Conservation (phyloP, 768 basidiomycete species). For the Pulveroboletus frians region DNA sequence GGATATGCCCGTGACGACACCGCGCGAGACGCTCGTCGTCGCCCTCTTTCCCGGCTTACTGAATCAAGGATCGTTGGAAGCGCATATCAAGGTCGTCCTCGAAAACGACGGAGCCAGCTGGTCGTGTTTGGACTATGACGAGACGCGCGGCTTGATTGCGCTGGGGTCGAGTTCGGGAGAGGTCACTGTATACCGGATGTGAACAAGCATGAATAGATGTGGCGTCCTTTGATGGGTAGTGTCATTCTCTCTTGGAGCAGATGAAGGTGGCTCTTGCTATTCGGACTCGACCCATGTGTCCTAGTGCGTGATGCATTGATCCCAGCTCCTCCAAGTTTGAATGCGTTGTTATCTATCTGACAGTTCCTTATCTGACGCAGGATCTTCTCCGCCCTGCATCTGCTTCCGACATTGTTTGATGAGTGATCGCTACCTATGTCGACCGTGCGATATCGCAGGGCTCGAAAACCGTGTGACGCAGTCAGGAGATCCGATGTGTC, state of each 20-base stretch:
- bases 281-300: neutral
- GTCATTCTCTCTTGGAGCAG: neutral
- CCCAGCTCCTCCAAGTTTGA: neutral
- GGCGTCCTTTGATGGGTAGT: neutral
- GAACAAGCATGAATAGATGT: neutral
- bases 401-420: neutral
- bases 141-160: conserved; percentile 48
- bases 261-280: neutral
- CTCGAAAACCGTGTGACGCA: neutral
- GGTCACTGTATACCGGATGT: conserved; percentile 34
- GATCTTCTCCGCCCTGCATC: conserved; percentile 1
- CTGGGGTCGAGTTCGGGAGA: conserved; percentile 47
- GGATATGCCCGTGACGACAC: conserved; percentile 12
- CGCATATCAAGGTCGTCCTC: conserved; percentile 29
- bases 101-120: conserved; percentile 35
- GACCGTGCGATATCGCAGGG: neutral
- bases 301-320: conserved; percentile 3
- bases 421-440: neutral
- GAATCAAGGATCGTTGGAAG: conserved; percentile 13
- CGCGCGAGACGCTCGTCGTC: conserved; percentile 41
- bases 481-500: neutral
- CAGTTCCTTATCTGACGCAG: conserved; percentile 2
- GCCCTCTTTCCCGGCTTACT: conserved; percentile 46
- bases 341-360: neutral
- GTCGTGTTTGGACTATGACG: conserved; percentile 61